Evolutionary conservation across 257 asterid species (phyloP), one percentile per base, ranked within the genome.

Genomic region (Solanum tacnaense): DNA sequence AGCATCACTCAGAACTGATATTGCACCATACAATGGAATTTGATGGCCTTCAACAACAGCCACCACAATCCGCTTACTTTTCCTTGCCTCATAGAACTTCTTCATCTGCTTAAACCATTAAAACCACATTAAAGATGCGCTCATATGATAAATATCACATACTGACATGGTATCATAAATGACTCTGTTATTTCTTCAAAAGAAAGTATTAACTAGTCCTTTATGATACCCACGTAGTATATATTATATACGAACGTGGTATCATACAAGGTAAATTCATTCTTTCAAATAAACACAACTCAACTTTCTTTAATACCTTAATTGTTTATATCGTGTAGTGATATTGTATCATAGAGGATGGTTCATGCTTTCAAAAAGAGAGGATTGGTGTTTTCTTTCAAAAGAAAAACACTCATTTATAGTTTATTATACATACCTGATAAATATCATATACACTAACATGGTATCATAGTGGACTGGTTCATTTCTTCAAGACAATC

Each of bases 11-110:
- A 94, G 88, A 21, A 89, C 27, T 1, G 98, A 96, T 60, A 96
- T 90, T 41, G 98, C 98, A 10, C 99, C 99, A 49, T 96, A 95
- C 7, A 95, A 95, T 2, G 99, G 99, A 88, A 96, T 95, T 87
- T 96, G 99, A 60, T 92, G 87, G 23, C 97, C 98, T 76, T 86
- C 88, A 38, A 96, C 90, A 74, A 92, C 90, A 1, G 92, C 92
- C 20, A 89, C 86, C 88, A 94, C 92, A n/a, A 84, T 93, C 56
- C 93, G 87, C 83, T 89, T 89, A 70, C 98, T 94, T 94, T 92
- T 95, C 84, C 99, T 91, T 25, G 95, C 86, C 91, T 94, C 93
- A 44, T 94, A 96, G 87, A 96, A 94, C 86, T 91, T 92, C 60
- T 84, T 90, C 87, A 96, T 89, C 99, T 96, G 92, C 86, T 86